A percentile compares a stretch with the other conserved stretches of the same genome.
Conservation (phyloP, 1,284 basidiomycete genomes). For the Marasmius oreades region DNA sequence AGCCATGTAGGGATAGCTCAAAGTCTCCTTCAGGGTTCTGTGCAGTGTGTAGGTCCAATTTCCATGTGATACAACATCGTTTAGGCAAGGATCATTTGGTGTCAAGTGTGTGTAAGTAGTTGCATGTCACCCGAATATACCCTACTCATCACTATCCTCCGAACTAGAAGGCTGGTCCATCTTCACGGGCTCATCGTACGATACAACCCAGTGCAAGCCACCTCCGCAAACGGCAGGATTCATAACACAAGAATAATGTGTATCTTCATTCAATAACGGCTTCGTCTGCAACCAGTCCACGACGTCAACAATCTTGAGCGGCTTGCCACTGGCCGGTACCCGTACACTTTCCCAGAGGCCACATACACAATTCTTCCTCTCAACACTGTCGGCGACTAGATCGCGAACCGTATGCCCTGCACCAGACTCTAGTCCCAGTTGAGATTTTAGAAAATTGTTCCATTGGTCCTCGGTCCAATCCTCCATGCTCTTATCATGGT, state of each 20-base stretch:
- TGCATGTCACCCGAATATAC: not conserved
- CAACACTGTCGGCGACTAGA: constrained; percentile 28
- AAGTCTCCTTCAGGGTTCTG: no score
- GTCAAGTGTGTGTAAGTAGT: no score
- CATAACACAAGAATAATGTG: constrained; percentile 35
- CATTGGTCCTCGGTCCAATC: constrained; percentile 18
- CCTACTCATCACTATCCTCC: not conserved
- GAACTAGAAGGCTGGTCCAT: constrained; percentile 1
- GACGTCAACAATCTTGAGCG: constrained; percentile 20
- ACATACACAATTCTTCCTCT: constrained; percentile 27
- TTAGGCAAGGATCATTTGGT: no score
- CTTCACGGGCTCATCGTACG: constrained; percentile 19
- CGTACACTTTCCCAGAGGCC: constrained; percentile 11
- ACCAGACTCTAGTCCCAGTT: not conserved
- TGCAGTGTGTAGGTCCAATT: no score
- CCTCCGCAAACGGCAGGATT: constrained; percentile 31
- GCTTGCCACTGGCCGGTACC: constrained; percentile 4
- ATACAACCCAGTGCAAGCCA: constrained; percentile 29
- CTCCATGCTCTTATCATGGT: constrained; percentile 30
- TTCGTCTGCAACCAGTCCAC: constrained; percentile 27
- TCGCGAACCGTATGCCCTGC: constrained; percentile 5
- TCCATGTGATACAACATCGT: no score
- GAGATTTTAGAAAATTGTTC: constrained; percentile 5
- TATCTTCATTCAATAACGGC: constrained; percentile 31
- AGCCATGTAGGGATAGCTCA: no score